Evolutionary conservation across 2,329 filamentous ascomycete species (phyloP).

Genomic region (Hirsutella thompsonii): DNA sequence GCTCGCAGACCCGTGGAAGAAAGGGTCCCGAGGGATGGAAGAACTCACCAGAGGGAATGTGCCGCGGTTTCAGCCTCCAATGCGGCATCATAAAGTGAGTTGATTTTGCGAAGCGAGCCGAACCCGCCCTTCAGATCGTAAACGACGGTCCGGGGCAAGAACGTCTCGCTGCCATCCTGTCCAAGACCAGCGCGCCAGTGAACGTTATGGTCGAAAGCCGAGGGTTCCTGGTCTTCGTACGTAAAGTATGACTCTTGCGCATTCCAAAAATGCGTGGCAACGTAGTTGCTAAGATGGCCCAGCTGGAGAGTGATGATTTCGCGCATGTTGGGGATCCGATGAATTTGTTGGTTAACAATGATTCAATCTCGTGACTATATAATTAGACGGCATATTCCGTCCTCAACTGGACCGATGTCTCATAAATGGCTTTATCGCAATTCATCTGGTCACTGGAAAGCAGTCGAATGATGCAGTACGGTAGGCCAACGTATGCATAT

Average conservation of each 20-base stretch:
- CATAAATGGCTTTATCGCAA: no score
- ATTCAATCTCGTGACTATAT: no score
- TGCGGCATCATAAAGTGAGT: constrained; percentile 64
- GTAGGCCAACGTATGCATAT: no score
- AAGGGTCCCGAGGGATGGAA: neutral
- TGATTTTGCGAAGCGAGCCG: constrained; percentile 75
- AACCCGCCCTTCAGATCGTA: constrained; percentile 95
- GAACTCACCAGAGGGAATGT: constrained; percentile 18
- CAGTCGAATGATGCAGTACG: no score
- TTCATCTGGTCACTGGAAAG: no score
- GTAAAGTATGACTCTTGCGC: constrained; percentile 98
- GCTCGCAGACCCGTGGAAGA: neutral
- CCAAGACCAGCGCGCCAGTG: constrained; percentile 79
- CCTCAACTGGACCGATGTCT: no score
- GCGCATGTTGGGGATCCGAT: constrained; percentile 49
- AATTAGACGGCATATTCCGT: no score
- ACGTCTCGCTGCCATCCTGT: constrained; percentile 78
- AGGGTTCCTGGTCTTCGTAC: constrained; percentile 42
- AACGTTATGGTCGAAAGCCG: constrained; percentile 41
- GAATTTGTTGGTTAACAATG: no score
- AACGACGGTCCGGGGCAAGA: constrained; percentile 78
- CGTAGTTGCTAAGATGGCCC: constrained; percentile 83
- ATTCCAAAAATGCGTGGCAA: constrained; percentile 97
- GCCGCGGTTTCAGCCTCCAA: constrained; percentile 13
- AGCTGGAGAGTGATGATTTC: constrained; percentile 92